Conservation (phyloP, 306 rosid genomes). For the Citrullus mucosospermus region DNA sequence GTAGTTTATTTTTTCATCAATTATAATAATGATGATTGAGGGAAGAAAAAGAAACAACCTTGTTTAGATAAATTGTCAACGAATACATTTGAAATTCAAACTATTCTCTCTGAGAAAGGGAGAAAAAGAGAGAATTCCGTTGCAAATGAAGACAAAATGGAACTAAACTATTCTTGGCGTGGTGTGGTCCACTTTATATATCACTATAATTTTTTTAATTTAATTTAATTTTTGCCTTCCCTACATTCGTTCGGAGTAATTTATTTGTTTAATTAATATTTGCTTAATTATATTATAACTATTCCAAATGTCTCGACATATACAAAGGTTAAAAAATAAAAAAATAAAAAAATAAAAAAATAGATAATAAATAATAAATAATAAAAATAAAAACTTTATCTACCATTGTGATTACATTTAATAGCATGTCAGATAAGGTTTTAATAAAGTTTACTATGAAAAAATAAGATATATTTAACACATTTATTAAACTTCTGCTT, state of each 20-base stretch:
- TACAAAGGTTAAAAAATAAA: neutral
- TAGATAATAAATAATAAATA: too few species aligned
- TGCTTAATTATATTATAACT: neutral
- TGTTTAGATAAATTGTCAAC: neutral
- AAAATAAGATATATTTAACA: neutral
- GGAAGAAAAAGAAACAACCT: neutral
- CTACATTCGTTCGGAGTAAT: neutral
- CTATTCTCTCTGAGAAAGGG: neutral
- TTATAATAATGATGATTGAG: neutral
- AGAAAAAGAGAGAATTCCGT: neutral
- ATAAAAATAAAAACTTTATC: neutral
- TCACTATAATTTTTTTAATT: neutral
- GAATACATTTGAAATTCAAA: neutral
- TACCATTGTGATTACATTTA: neutral
- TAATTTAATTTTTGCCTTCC: neutral
- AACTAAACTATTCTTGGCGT: neutral
- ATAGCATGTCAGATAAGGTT: neutral
- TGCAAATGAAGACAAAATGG: neutral
- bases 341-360: too few species aligned
- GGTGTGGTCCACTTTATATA: neutral
- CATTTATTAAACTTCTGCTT: neutral
- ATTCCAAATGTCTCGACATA: neutral
- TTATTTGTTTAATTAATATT: neutral
- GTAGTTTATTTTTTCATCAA: neutral
- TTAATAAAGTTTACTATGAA: neutral